A percentile compares a stretch with the other conserved stretches of the same genome.
phyloP scores from a whole-genome alignment of 2,329 filamentous ascomycete genomes.

The Ophiostoma sp. region DNA sequence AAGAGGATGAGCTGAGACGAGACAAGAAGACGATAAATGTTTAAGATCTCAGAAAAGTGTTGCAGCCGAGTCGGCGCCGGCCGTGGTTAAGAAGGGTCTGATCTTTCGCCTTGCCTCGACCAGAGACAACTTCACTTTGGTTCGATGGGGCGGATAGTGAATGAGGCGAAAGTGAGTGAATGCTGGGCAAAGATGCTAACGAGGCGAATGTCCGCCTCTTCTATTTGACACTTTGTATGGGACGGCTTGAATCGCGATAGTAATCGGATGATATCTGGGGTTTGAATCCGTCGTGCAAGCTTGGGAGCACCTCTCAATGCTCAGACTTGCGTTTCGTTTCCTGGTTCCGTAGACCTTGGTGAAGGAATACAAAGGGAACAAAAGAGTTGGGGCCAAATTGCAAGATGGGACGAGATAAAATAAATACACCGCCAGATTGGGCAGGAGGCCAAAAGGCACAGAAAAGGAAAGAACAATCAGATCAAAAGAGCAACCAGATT shows the following conservation, averaged over 20 bases:
- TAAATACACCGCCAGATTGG: neutral
- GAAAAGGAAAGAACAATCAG: neutral
- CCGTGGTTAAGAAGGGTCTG: neutral
- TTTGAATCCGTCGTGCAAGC: neutral
- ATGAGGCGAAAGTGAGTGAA: neutral
- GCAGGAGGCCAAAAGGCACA: neutral
- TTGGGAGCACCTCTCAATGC: neutral
- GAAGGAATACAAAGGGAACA: neutral
- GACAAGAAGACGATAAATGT: neutral
- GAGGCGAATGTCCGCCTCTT: neutral
- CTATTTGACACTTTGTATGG: neutral
- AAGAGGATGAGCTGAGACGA: neutral
- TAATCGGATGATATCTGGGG: too few species aligned
- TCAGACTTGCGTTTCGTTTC: neutral
- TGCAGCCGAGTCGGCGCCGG: neutral
- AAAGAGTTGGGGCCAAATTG: neutral
- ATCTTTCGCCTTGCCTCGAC: neutral
- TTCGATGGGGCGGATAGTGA: neutral
- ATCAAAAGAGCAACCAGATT: too few species aligned
- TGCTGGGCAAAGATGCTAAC: neutral
- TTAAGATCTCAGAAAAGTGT: neutral
- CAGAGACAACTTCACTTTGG: conserved; percentile 4
- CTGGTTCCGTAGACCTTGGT: neutral
- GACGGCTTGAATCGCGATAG: neutral
- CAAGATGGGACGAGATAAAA: neutral